A percentile compares a stretch with the other conserved stretches of the same genome.
These are phyloP conservation scores for Auricularia sp. DNA, from an alignment of 768 basidiomycete genomes.

Conservation along the genomic window DNA sequence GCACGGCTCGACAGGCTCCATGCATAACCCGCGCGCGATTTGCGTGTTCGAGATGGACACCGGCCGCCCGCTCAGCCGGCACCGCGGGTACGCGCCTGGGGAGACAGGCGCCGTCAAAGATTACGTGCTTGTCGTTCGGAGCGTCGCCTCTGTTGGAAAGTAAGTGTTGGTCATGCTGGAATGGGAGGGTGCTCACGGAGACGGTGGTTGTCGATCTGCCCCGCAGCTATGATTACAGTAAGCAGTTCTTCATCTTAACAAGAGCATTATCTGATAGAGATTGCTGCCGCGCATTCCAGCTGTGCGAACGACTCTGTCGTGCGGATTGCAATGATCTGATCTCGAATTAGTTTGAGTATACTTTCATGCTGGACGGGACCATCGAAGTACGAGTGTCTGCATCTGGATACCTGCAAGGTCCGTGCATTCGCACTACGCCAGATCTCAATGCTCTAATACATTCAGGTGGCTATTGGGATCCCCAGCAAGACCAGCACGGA, in stretches of 20 bases:
- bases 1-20: slow-evolving; percentile 33
- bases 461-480: slow-evolving; percentile 41
- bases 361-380: slow-evolving; percentile 56
- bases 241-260: slow-evolving; percentile 15
- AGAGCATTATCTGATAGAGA: slow-evolving; percentile 6
- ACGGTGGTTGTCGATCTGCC: not conserved
- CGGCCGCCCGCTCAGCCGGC: slow-evolving; percentile 46
- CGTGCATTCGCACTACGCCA: not conserved
- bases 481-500: slow-evolving; percentile 41
- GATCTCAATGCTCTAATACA: not conserved
- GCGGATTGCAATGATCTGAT: no score
- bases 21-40: slow-evolving; percentile 43
- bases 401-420: slow-evolving; percentile 54
- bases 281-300: not conserved
- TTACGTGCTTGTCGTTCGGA: slow-evolving; percentile 47
- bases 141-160: slow-evolving; percentile 55
- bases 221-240: slow-evolving; percentile 44
- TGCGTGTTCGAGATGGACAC: slow-evolving; percentile 58
- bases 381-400: slow-evolving; percentile 61
- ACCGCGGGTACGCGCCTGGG: slow-evolving; percentile 41
- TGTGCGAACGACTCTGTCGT: no score
- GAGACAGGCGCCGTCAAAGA: slow-evolving; percentile 56
- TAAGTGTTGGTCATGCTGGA: slow-evolving; percentile 24
- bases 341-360: slow-evolving; percentile 44
- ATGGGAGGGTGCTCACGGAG: not conserved